These are phyloP conservation scores for Leptographium galeiforme DNA, from an alignment of 2,329 filamentous ascomycete genomes.

Conservation along the genomic window DNA sequence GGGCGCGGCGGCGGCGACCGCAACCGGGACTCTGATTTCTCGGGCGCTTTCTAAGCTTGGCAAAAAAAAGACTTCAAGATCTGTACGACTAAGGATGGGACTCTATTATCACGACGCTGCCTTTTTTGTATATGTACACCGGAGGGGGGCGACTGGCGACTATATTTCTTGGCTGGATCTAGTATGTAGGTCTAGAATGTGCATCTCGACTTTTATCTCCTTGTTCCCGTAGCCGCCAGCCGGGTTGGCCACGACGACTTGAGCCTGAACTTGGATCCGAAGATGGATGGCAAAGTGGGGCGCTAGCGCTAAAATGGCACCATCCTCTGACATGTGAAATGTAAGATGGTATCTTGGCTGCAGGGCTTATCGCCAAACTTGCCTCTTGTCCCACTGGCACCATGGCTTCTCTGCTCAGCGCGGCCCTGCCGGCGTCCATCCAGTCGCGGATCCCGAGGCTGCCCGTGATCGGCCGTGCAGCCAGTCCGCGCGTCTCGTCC, in stretches of 20 bases:
- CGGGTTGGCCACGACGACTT: too few species aligned
- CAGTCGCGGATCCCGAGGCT: constrained; percentile 12
- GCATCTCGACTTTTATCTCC: background rate
- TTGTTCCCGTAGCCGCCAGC: background rate
- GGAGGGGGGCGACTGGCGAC: background rate
- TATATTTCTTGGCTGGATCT: background rate
- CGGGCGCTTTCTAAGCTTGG: too few species aligned
- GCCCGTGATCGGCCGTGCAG: constrained; percentile 8
- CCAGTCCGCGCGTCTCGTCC: constrained; percentile 2
- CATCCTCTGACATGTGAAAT: background rate
- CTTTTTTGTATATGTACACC: background rate
- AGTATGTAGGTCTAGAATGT: background rate
- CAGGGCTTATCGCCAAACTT: background rate
- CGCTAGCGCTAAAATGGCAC: background rate
- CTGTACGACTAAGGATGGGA: background rate
- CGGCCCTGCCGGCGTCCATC: constrained; percentile 13
- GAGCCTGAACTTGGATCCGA: too few species aligned
- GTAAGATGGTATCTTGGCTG: too few species aligned
- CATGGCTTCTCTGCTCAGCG: constrained; percentile 7
- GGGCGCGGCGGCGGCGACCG: background rate
- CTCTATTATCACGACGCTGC: background rate
- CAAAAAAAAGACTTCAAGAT: too few species aligned
- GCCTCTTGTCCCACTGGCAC: background rate
- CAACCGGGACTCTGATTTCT: background rate
- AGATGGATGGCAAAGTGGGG: too few species aligned